Base-by-base conservation (phyloP, 345 rosid genomes). In the Lepidium africanum region DNA sequence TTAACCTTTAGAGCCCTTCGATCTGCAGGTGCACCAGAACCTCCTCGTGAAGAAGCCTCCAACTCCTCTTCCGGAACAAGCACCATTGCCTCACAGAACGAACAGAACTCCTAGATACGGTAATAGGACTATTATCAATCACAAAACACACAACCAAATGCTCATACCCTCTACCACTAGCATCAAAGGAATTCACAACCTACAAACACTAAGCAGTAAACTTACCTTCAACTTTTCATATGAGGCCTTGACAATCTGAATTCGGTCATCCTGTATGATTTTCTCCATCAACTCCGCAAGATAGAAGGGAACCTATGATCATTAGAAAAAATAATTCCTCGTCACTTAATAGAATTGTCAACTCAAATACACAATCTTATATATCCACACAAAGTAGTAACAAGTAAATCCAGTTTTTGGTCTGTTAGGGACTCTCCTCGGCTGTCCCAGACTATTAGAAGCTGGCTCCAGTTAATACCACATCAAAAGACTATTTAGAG, bases 1-100 rank as follows among this genome's bases (percentile, higher is more conserved):
- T 69, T 30, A 30, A 89, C 99, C 99, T 95, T 91, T 13, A 77
- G 77, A 57, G 94, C 98, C 72, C 99, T 87, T 66, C 73, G 84
- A 78, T 91, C 94, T 0, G 82, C 87, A 63, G 81, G 78, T 48
- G 84, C 59, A 74, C 74, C 87, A 33, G 91, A 49, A 53, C 76
- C 78, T 39, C 81, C 88, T 51, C 83, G 81, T 13, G 67, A 54
- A 46, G 80, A 76, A 60, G 81, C 74, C 67, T 79, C 86, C 73
- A 83, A 70, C 78, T 90, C 96, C 70, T 85, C 98, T 41, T 76
- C 62, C 5, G 96, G 96, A 49, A 83, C 80, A 58, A 92, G 89
- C 60, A 88, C 93, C 92, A 92, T 86, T 17, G 85, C 81, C 80
- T 91, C 98, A 72, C 99, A 87, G 79, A 91, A 89, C 0, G 91